These are phyloP conservation scores for Candida labiduridarum DNA, from an alignment of 1,139 yeast genomes.

Conservation along the genomic window DNA sequence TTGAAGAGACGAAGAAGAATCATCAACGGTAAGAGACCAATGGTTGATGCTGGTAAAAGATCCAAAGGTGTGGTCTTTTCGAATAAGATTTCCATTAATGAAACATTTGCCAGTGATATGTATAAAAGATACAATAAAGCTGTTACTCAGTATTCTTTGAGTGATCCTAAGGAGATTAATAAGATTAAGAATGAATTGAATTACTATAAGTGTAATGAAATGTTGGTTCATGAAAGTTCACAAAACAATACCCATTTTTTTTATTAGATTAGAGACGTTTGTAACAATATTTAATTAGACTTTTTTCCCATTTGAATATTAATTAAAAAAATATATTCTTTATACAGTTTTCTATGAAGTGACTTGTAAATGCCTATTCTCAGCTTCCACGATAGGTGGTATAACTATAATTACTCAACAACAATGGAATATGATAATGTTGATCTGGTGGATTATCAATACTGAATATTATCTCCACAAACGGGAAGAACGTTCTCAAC, in stretches of 20 bases:
- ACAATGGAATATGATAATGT: constrained; percentile 86
- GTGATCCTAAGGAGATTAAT: constrained; percentile 47
- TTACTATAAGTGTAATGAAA: constrained; percentile 52
- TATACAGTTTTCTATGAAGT: background rate
- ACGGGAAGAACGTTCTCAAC: constrained; percentile 71
- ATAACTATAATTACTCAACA: constrained; percentile 81
- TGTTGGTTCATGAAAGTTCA: constrained; percentile 57
- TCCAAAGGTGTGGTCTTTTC: constrained; percentile 41
- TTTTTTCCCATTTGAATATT: background rate
- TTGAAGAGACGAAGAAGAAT: constrained; percentile 6
- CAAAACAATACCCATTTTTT: constrained; percentile 57
- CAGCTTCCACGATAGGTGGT: constrained; percentile 85
- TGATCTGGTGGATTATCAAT: constrained; percentile 67
- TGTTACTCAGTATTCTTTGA: constrained; percentile 52
- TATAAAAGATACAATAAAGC: constrained; percentile 56
- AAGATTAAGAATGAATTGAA: constrained; percentile 55
- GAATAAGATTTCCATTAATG: constrained; percentile 45
- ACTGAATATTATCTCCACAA: constrained; percentile 73
- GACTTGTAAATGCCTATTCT: background rate
- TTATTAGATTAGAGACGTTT: constrained; percentile 23
- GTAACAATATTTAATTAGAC: background rate
- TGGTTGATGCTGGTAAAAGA: background rate
- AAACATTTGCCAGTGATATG: constrained; percentile 49
- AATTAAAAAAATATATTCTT: background rate
- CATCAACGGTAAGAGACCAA: background rate